phyloP scores from a whole-genome alignment of 2,329 filamentous ascomycete genomes.

The Teratosphaeria epicoccoides region DNA sequence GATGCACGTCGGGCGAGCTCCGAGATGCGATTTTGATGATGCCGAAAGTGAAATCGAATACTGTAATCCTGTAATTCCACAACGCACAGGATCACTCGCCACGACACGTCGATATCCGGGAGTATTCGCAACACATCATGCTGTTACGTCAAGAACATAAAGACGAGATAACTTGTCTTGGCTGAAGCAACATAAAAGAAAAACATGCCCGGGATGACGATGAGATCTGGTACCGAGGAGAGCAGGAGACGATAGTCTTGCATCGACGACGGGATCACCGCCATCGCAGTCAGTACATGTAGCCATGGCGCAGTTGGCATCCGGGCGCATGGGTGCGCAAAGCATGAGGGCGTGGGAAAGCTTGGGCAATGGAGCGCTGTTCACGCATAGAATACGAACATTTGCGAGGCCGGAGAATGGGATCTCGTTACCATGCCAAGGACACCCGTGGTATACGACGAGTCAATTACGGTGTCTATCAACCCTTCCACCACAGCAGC shows the following conservation, averaged over 20 bases:
- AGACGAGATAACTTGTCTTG: not conserved
- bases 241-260: not conserved
- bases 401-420: not conserved
- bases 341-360: slow-evolving; percentile 22
- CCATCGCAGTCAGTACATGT: too few species aligned
- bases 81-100: too few species aligned
- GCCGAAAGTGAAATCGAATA: not conserved
- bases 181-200: not conserved
- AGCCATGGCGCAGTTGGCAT: slow-evolving; percentile 1
- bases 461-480: slow-evolving; percentile 13
- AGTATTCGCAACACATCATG: too few species aligned
- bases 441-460: not conserved
- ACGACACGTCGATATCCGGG: too few species aligned
- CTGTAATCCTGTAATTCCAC: too few species aligned
- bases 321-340: slow-evolving; percentile 12
- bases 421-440: not conserved
- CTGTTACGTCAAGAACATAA: not conserved
- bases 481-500: slow-evolving; percentile 3
- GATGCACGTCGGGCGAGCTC: not conserved
- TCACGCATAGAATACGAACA: slow-evolving; percentile 23
- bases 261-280: too few species aligned
- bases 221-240: not conserved
- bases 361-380: slow-evolving; percentile 25
- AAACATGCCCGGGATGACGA: too few species aligned
- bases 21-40: not conserved